phyloP scores from a whole-genome alignment of 1,284 basidiomycete species.

The Ganoderma resinaceum region DNA sequence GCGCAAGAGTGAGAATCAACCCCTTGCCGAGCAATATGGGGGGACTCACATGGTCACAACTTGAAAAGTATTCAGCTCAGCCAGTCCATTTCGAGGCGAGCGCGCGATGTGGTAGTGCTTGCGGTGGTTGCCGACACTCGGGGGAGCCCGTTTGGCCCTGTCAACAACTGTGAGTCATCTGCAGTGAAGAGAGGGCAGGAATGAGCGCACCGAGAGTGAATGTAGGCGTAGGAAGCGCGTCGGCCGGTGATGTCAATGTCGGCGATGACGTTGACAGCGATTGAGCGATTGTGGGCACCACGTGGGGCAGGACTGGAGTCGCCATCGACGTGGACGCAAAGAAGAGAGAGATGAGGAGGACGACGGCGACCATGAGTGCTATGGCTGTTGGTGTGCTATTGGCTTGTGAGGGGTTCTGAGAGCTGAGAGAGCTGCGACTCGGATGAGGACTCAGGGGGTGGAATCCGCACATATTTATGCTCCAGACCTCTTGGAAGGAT shows the following conservation, averaged over 20 bases:
- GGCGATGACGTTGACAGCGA: background rate
- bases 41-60: background rate
- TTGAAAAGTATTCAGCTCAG: background rate
- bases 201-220: background rate
- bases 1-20: background rate
- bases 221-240: background rate
- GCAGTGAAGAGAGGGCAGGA: background rate
- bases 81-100: slow-evolving; percentile 2
- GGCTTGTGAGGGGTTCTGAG: no score
- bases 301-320: background rate
- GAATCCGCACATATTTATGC: no score
- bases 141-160: background rate
- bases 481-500: no score
- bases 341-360: no score
- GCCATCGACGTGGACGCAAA: no score
- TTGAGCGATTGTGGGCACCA: background rate
- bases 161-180: background rate
- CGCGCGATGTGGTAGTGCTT: background rate
- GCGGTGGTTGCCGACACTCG: background rate
- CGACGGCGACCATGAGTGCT: no score
- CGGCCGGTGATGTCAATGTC: background rate
- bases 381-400: no score
- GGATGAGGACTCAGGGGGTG: no score
- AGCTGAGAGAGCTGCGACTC: no score
- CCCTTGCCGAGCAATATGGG: background rate